Conservation (phyloP, 2,329 filamentous ascomycete genomes). For the Chaetomiaceae sp. region DNA sequence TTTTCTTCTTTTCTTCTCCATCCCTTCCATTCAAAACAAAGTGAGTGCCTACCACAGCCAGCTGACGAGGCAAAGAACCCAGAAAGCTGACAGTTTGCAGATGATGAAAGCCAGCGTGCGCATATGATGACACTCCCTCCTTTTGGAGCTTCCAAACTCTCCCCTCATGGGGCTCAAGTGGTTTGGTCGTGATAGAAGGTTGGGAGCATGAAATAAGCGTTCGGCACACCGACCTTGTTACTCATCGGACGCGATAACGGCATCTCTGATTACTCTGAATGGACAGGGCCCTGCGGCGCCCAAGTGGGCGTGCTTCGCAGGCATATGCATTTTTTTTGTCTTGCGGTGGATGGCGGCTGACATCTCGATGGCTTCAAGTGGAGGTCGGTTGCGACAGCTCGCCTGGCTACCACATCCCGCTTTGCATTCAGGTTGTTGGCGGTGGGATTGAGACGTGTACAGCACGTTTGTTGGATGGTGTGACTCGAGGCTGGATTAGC, state of each 20-base stretch:
- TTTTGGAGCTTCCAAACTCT: conserved; percentile 71
- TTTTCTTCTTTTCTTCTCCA: conserved; percentile 54
- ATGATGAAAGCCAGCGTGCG: conserved; percentile 99
- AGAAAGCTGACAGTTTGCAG: conserved; percentile 44
- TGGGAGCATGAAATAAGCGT: conserved; percentile 93
- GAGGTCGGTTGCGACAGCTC: background rate
- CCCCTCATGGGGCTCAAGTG: conserved; percentile 85
- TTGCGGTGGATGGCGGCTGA: background rate
- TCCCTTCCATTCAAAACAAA: conserved; percentile 98
- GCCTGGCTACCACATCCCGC: background rate
- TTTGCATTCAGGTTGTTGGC: background rate
- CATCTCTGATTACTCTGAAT: conserved; percentile 76
- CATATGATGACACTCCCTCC: conserved; percentile 74
- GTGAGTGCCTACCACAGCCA: conserved; percentile 54
- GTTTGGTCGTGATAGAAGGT: conserved; percentile 62
- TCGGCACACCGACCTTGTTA: conserved; percentile 99
- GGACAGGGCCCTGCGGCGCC: conserved; percentile 24
- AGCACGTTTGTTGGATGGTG: no score
- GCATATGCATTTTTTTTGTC: background rate
- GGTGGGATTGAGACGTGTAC: background rate
- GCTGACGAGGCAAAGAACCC: background rate
- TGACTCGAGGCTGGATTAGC: no score
- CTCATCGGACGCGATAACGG: conserved; percentile 91
- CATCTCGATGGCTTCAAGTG: background rate
- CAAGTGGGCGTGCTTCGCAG: conserved; percentile 12